These are phyloP conservation scores for Lecanicillium sp. DNA, from an alignment of 2,329 filamentous ascomycete genomes.

Conservation along the genomic window DNA sequence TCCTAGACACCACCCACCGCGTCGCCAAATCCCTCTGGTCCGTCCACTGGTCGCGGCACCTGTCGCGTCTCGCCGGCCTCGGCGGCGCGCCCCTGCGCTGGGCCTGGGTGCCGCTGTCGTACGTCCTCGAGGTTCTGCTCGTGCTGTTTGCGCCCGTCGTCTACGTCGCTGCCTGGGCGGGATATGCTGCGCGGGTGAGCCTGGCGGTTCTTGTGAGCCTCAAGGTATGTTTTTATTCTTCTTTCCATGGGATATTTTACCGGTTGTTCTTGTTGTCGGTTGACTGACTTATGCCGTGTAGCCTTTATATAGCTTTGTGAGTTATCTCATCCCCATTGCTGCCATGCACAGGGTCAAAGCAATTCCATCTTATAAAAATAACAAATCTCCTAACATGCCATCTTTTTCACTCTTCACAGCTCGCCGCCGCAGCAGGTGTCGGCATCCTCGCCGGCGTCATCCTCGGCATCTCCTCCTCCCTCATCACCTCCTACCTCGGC, in stretches of 20 bases:
- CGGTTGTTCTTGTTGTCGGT: conserved; percentile 6
- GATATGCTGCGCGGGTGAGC: conserved; percentile 15
- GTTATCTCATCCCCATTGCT: neutral
- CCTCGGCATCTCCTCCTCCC: conserved; percentile 48
- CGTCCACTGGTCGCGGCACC: conserved; percentile 19
- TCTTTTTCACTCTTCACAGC: conserved; percentile 21
- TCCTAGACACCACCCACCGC: conserved; percentile 18
- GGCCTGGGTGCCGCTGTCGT: conserved; percentile 20
- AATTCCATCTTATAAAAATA: neutral
- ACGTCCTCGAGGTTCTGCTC: conserved; percentile 19
- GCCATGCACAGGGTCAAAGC: no score
- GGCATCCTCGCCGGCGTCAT: conserved; percentile 56
- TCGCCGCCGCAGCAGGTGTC: conserved; percentile 59
- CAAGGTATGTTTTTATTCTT: conserved; percentile 21
- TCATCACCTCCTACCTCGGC: conserved; percentile 44
- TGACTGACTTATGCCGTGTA: neutral
- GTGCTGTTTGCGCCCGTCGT: conserved; percentile 28
- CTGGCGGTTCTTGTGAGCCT: conserved; percentile 22
- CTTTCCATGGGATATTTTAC: no score
- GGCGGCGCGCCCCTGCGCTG: conserved; percentile 23
- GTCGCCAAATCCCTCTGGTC: conserved; percentile 9
- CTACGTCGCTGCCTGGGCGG: conserved; percentile 22
- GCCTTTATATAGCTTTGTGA: conserved; percentile 11
- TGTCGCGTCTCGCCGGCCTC: conserved; percentile 15
- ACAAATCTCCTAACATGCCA: neutral